Base-by-base conservation (phyloP, 805 yeast genomes). In the Lachancea waltii region DNA sequence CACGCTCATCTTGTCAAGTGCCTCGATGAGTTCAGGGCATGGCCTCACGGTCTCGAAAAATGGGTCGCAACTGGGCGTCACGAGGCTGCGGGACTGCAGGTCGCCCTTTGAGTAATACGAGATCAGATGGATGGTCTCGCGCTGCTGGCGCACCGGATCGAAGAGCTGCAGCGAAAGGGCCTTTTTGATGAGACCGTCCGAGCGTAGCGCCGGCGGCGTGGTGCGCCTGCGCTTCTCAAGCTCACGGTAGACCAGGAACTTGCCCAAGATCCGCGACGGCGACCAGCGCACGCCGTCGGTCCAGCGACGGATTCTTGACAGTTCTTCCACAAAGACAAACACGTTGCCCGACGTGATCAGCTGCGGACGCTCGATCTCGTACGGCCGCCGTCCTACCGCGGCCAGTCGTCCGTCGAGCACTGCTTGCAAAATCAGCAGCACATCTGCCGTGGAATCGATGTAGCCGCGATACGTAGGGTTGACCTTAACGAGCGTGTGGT, bases 221-320 rank as follows among this genome's bases (percentile, higher is more conserved):
- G 7, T 13, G 26, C 26, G 26, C 13, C 26, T 23, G 28, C 45
- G 31, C 27, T 36, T 54, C 26, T 49, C 46, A 30, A 51, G 57
- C 55, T 87, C 94, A 19, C 95, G 73, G 59, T 89, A 89, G 8
- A 89, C 79, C 23, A 89, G 65, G 50, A 89, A 89, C 42, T 92
- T 69, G 5, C 95, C 95, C 19, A 86, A 68, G 27, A 89, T 86
- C 34, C 97, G 68, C 2, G 94, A 81, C 0, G 97, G 95, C 2
- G 89, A 78, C 97, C 97, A 89, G 10, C 89, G 69, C 10, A 85
- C 75, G n/a, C 96, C 95, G 54, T 89, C 97, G 1, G 97, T 89
- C 97, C 97, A 89, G 42, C 97, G 69, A 56, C 83, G 84, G 43
- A 89, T 87, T 3, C 90, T 87, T 0, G 89, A 78, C 9, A 73